phyloP scores from a whole-genome alignment of 2,329 filamentous ascomycete genomes.

The Pseudocercospora pini-densiflorae region DNA sequence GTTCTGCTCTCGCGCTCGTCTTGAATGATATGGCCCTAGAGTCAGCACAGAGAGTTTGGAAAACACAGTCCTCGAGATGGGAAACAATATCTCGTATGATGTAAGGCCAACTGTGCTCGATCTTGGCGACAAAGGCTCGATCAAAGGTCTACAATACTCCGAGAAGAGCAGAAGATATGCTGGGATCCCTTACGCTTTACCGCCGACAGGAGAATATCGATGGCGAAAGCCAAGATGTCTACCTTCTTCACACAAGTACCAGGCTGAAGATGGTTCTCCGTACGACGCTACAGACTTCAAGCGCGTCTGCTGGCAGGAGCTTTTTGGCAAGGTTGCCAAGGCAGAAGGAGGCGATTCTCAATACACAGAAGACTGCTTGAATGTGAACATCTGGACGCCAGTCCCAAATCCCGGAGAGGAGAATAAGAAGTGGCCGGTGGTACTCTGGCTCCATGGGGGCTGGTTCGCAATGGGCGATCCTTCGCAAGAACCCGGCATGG shows the following conservation, averaged over 20 bases:
- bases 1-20: not conserved
- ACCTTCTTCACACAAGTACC: not conserved
- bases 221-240: constrained; percentile 12
- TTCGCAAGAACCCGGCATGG: constrained; percentile 43
- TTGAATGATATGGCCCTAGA: not conserved
- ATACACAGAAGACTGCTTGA: constrained; percentile 41
- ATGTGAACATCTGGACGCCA: constrained; percentile 43
- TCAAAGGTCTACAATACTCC: constrained; percentile 8
- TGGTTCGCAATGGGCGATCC: constrained; percentile 44
- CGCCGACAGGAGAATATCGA: constrained; percentile 16
- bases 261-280: not conserved
- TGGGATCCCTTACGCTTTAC: constrained; percentile 11
- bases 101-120: not conserved
- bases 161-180: constrained; percentile 10
- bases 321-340: constrained; percentile 66
- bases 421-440: constrained; percentile 41
- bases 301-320: constrained; percentile 57
- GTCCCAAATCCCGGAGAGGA: constrained; percentile 10
- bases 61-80: not conserved
- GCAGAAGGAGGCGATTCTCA: constrained; percentile 8
- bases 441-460: constrained; percentile 53
- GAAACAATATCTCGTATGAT: constrained; percentile 11
- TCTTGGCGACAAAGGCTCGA: constrained; percentile 10
- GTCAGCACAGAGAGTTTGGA: not conserved
- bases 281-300: constrained; percentile 15